Evolutionary conservation across 345 rosid genomes (phyloP).

Genomic region (Pistacia atlantica): DNA sequence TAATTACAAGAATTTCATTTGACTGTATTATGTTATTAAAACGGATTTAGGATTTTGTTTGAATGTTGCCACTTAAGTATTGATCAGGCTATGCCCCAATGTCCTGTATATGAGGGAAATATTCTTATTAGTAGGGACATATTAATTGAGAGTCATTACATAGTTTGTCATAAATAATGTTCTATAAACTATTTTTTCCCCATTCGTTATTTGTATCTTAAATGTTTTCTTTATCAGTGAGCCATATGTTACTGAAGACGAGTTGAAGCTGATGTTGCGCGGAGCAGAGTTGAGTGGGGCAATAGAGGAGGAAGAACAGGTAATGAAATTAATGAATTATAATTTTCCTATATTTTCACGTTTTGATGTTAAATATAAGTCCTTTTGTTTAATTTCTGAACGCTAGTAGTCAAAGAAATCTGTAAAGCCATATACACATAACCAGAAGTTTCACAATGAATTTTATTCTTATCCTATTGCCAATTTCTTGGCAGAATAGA

Average conservation of each 20-base stretch:
- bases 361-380: neutral
- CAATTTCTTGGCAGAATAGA: too few species aligned
- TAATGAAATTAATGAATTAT: conserved; percentile 21
- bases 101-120: neutral
- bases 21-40: neutral
- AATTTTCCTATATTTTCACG: neutral
- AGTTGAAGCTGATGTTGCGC: conserved; percentile 90
- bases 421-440: too few species aligned
- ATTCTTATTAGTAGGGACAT: too few species aligned
- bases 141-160: neutral
- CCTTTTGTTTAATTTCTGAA: too few species aligned
- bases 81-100: neutral
- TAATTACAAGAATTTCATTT: too few species aligned
- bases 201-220: neutral
- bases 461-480: too few species aligned
- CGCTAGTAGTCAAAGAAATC: too few species aligned
- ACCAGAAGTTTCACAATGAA: too few species aligned
- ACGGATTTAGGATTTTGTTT: neutral
- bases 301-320: conserved; percentile 99
- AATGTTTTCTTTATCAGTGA: conserved; percentile 46
- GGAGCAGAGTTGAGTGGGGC: conserved; percentile 99
- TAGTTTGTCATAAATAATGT: neutral
- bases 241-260: conserved; percentile 98
- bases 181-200: conserved; percentile 1
- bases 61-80: neutral